Evolutionary conservation across 306 rosid species (phyloP).

Genomic region (Purshia tridentata): DNA sequence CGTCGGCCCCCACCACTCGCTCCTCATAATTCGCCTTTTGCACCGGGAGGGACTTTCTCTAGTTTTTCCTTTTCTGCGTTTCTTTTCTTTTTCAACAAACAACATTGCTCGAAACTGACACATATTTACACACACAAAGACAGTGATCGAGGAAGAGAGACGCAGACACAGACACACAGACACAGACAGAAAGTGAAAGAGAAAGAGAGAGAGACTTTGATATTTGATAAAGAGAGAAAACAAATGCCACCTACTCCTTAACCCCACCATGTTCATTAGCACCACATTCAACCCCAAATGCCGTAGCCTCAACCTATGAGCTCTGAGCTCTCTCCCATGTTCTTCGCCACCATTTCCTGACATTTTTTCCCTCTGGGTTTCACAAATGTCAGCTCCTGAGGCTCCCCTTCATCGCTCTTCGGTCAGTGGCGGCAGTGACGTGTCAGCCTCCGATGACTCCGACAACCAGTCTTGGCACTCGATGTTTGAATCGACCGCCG

Average conservation of each 20-base stretch:
- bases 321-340: neutral
- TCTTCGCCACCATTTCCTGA: slow-evolving; percentile 1
- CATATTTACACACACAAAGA: neutral
- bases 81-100: slow-evolving; percentile 12
- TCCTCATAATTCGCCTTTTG: slow-evolving; percentile 3
- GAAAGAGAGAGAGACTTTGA: slow-evolving; percentile 10
- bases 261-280: slow-evolving; percentile 11
- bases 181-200: neutral
- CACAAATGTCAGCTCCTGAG: slow-evolving; percentile 23
- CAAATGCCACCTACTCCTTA: slow-evolving; percentile 15
- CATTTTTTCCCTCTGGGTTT: slow-evolving; percentile 8
- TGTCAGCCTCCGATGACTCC: slow-evolving; percentile 26
- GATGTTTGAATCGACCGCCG: slow-evolving; percentile 10
- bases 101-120: slow-evolving; percentile 15
- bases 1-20: slow-evolving; percentile 2
- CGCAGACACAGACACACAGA: neutral
- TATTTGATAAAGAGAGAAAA: slow-evolving; percentile 12
- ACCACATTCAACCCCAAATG: slow-evolving; percentile 3
- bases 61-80: neutral
- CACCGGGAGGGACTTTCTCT: neutral
- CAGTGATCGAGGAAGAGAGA: neutral
- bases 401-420: slow-evolving; percentile 14
- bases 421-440: slow-evolving; percentile 8
- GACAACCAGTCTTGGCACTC: slow-evolving; percentile 37
- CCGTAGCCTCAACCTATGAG: neutral